Evolutionary conservation across 2,329 filamentous ascomycete genomes (phyloP).

Genomic region (Ophiostoma sp.): DNA sequence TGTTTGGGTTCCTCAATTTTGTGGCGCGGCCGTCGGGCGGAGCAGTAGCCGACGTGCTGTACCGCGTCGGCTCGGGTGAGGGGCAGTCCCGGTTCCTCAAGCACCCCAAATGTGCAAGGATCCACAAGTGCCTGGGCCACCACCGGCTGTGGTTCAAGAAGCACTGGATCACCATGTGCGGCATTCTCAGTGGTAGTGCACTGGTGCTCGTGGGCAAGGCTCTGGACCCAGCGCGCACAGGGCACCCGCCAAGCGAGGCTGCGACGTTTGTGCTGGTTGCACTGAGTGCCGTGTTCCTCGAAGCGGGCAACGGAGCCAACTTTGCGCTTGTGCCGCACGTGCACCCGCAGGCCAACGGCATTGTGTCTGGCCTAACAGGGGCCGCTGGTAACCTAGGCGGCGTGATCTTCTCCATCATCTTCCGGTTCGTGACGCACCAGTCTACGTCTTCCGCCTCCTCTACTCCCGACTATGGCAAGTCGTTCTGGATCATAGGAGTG

Average conservation of each 20-base stretch:
- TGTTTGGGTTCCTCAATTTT: slow-evolving; percentile 71
- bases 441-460: neutral
- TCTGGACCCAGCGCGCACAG: slow-evolving; percentile 25
- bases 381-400: slow-evolving; percentile 80
- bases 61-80: neutral
- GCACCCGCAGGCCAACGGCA: slow-evolving; percentile 73
- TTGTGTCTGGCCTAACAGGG: slow-evolving; percentile 71
- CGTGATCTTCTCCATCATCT: slow-evolving; percentile 76
- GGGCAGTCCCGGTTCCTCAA: neutral
- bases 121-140: neutral
- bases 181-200: slow-evolving; percentile 54
- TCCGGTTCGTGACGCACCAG: slow-evolving; percentile 53
- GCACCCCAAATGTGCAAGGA: neutral
- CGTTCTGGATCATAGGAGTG: slow-evolving; percentile 76
- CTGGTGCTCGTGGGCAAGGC: slow-evolving; percentile 58
- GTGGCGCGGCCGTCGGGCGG: slow-evolving; percentile 63
- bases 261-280: slow-evolving; percentile 73
- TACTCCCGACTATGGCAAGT: slow-evolving; percentile 56
- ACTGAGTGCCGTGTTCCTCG: slow-evolving; percentile 73
- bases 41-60: slow-evolving; percentile 48
- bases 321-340: slow-evolving; percentile 85
- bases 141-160: slow-evolving; percentile 43
- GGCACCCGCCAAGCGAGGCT: slow-evolving; percentile 52
- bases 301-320: slow-evolving; percentile 80
- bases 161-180: slow-evolving; percentile 59